Evolutionary conservation across 495 filamentous ascomycete genomes (phyloP).

Genomic region (Bacidia rubella): DNA sequence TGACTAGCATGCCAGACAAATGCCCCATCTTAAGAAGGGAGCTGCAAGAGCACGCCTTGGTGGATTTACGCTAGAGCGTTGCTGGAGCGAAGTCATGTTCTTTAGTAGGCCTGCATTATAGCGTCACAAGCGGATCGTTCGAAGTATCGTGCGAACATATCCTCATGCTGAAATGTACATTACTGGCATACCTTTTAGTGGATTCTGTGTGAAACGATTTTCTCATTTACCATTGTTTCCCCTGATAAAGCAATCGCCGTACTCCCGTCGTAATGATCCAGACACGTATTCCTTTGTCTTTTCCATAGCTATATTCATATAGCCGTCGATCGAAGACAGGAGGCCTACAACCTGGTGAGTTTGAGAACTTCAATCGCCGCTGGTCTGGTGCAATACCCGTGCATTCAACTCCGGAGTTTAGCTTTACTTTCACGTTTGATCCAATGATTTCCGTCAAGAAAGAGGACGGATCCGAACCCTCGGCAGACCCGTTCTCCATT

Average conservation of each 20-base stretch:
- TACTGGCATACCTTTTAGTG: too few species aligned
- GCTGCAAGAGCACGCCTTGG: too few species aligned
- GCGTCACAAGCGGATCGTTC: too few species aligned
- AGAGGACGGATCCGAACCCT: conserved; percentile 76
- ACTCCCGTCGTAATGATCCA: conserved; percentile 63
- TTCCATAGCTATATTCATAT: conserved; percentile 97
- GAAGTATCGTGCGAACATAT: too few species aligned
- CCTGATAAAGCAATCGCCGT: conserved; percentile 91
- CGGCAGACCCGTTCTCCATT: conserved; percentile 65
- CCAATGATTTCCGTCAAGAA: conserved; percentile 91
- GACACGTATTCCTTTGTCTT: conserved; percentile 85
- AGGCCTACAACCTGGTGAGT: conserved; percentile 1
- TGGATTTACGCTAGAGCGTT: too few species aligned
- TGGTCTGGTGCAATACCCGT: conserved; percentile 47
- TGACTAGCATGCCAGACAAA: too few species aligned
- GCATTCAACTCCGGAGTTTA: conserved; percentile 92
- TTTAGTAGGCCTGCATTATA: too few species aligned
- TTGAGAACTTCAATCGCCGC: background rate
- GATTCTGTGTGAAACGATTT: background rate
- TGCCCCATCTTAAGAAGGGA: too few species aligned
- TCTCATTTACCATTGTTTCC: conserved; percentile 84
- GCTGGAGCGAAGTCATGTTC: too few species aligned
- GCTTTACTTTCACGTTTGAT: conserved; percentile 79
- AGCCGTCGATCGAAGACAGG: conserved; percentile 70
- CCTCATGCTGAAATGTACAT: conserved; percentile 59